Evolutionary conservation across 192 early-diverging fungal species (phyloP), one percentile per base, ranked within the genome.

Genomic region (Coemansia sp.): DNA sequence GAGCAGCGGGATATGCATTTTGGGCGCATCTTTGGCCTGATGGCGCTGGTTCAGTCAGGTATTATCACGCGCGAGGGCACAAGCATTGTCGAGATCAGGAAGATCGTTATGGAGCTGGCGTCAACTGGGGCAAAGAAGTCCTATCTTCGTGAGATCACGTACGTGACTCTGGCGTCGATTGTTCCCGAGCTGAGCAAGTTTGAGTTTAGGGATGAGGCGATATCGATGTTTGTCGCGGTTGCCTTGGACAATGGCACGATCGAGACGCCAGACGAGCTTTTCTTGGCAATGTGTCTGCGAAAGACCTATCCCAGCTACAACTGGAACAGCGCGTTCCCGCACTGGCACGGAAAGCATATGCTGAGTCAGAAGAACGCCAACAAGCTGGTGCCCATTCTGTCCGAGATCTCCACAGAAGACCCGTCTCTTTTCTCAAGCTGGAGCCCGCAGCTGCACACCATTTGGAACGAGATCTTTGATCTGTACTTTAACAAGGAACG

Each of bases 1-100:
- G 98, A 99, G 79, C 90, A 91, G 71, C 86, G 91, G 45, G 94
- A 98, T 71, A 90, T 92, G 76, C 83, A 90, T 65, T 96, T 98
- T 76, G 96, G 94, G 51, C 89, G 95, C 56, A 85, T 98, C 64
- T 97, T 99, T 86, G 94, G 96, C 11, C 73, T 90, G 60, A 88
- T 92, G 86, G 89, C 91, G 34, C 87, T 98, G 34, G 86, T 93
- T 34, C 86, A 90, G 60, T 90, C 95, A 17, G 92, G 92, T 9
- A 86, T 95, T 52, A 59, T 97, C 1, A 67, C 76, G 20, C 84
- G 91, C n/a, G 51, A 81, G 3, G 70, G 71, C 0, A 93, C 94
- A 34, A 89, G 88, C 1, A 34, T 78, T 15, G 88, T 91, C 28
- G 95, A 97, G 66, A 78, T 93, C 18, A 41, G 85, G n/a, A 86